These are phyloP conservation scores for Saccharomyces hybrid DNA, from an alignment of 1,139 yeast species.

Conservation along the genomic window DNA sequence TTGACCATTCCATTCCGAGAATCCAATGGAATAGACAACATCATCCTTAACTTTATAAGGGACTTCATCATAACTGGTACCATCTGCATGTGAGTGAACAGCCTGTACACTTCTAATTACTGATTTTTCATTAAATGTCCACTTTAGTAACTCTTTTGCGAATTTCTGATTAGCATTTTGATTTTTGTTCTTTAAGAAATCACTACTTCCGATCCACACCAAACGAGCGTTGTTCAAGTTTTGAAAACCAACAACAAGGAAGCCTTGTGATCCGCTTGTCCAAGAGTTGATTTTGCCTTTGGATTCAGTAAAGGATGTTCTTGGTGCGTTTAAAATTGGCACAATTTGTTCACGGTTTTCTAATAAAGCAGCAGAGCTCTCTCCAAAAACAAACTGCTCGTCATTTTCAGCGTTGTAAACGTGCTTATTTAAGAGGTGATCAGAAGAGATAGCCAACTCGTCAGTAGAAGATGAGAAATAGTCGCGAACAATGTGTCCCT, in stretches of 20 bases:
- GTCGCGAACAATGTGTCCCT: conserved; percentile 57
- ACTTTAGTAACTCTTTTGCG: conserved; percentile 48
- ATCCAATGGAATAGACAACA: conserved; percentile 55
- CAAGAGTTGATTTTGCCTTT: conserved; percentile 41
- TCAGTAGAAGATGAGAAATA: conserved; percentile 41
- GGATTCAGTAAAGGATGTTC: conserved; percentile 50
- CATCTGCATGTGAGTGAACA: conserved; percentile 39
- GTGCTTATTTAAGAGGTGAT: conserved; percentile 18
- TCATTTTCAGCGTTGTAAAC: conserved; percentile 16
- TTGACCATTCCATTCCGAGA: conserved; percentile 53
- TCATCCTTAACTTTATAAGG: conserved; percentile 68
- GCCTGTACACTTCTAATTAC: conserved; percentile 52
- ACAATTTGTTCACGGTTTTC: conserved; percentile 55
- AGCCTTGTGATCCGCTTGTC: conserved; percentile 80
- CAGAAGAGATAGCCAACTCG: conserved; percentile 17
- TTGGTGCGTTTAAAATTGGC: conserved; percentile 65
- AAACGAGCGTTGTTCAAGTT: conserved; percentile 72
- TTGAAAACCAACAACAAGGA: conserved; percentile 73
- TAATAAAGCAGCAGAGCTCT: conserved; percentile 45
- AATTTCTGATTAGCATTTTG: conserved; percentile 29
- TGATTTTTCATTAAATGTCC: conserved; percentile 69
- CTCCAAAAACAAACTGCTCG: conserved; percentile 32
- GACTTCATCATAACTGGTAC: conserved; percentile 38
- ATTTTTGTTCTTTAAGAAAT: conserved; percentile 39
- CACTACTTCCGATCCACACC: conserved; percentile 67